A percentile compares a stretch with the other conserved stretches of the same genome.
Evolutionary conservation across 768 basidiomycete genomes (phyloP).

Genomic region (Gautieria morchelliformis): DNA sequence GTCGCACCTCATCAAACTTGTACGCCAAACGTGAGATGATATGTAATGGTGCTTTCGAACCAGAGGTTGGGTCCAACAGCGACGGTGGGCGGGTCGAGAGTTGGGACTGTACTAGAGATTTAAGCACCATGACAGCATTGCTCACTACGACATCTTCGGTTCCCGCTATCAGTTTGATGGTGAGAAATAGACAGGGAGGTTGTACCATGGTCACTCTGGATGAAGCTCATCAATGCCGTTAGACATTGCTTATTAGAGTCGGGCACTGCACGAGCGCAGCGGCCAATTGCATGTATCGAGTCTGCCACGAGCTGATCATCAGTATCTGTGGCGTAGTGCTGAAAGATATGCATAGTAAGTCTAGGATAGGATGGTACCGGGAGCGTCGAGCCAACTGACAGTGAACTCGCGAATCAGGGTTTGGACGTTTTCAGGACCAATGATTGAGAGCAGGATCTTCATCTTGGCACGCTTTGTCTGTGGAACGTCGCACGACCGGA

Average conservation of each 20-base stretch:
- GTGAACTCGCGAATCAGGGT: slow-evolving; percentile 75
- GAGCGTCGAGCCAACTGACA: slow-evolving; percentile 35
- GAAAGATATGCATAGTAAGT: background rate
- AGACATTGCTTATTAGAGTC: slow-evolving; percentile 65
- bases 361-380: slow-evolving; percentile 1
- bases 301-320: slow-evolving; percentile 64
- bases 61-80: slow-evolving; percentile 12
- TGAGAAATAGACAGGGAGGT: slow-evolving; percentile 2
- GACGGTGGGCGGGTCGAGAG: slow-evolving; percentile 27
- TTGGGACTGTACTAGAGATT: slow-evolving; percentile 70
- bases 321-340: slow-evolving; percentile 79
- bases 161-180: background rate
- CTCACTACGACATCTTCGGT: slow-evolving; percentile 62
- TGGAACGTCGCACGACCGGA: slow-evolving; percentile 56
- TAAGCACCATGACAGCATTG: slow-evolving; percentile 76
- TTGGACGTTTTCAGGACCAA: slow-evolving; percentile 57
- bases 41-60: slow-evolving; percentile 33
- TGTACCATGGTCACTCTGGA: slow-evolving; percentile 67
- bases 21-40: slow-evolving; percentile 76
- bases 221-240: slow-evolving; percentile 65
- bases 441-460: slow-evolving; percentile 54
- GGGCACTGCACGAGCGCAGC: slow-evolving; percentile 58
- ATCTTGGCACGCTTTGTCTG: slow-evolving; percentile 71
- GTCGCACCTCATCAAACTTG: slow-evolving; percentile 68
- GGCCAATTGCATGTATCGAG: slow-evolving; percentile 72